phyloP scores from a whole-genome alignment of 108 stramenopile genomes.

The Cyclotella kingstonii region DNA sequence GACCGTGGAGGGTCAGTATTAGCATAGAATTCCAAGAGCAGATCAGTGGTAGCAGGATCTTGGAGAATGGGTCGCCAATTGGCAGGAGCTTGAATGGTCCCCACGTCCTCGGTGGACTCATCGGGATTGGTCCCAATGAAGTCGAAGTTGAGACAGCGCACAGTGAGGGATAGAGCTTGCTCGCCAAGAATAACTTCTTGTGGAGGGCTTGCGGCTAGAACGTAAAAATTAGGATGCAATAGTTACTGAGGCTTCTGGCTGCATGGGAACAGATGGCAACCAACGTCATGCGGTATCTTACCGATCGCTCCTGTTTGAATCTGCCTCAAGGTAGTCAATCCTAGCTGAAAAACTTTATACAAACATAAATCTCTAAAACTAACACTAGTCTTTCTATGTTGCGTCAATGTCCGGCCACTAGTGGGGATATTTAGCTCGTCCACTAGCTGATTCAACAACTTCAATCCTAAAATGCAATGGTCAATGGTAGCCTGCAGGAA shows the following conservation, averaged over 20 bases:
- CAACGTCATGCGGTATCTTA: slow-evolving; percentile 45
- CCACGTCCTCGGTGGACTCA: slow-evolving; percentile 96
- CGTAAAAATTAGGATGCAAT: slow-evolving; percentile 3
- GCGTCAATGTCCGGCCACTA: slow-evolving; percentile 90
- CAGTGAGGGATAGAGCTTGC: slow-evolving; percentile 81
- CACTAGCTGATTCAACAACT: slow-evolving; percentile 93
- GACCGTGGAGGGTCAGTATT: slow-evolving; percentile 91
- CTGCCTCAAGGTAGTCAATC: slow-evolving; percentile 91
- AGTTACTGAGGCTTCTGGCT: too few species aligned
- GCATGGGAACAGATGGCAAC: too few species aligned
- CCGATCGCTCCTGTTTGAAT: slow-evolving; percentile 81
- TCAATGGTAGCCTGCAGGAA: slow-evolving; percentile 94
- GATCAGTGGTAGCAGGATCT: slow-evolving; percentile 84
- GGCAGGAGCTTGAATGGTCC: slow-evolving; percentile 95
- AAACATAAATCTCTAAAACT: slow-evolving; percentile 94
- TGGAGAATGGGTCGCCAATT: slow-evolving; percentile 89
- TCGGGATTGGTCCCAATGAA: slow-evolving; percentile 99
- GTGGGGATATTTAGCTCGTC: slow-evolving; percentile 96
- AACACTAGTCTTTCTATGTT: slow-evolving; percentile 96
- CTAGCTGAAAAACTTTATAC: slow-evolving; percentile 90
- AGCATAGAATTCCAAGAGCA: slow-evolving; percentile 94
- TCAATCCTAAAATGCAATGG: slow-evolving; percentile 94
- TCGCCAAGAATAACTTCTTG: slow-evolving; percentile 84
- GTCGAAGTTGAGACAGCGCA: slow-evolving; percentile 93
- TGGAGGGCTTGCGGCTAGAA: slow-evolving; percentile 55